These are phyloP conservation scores for Rhododendron ovatum DNA, from an alignment of 148 eudicot species.

Conservation along the genomic window DNA sequence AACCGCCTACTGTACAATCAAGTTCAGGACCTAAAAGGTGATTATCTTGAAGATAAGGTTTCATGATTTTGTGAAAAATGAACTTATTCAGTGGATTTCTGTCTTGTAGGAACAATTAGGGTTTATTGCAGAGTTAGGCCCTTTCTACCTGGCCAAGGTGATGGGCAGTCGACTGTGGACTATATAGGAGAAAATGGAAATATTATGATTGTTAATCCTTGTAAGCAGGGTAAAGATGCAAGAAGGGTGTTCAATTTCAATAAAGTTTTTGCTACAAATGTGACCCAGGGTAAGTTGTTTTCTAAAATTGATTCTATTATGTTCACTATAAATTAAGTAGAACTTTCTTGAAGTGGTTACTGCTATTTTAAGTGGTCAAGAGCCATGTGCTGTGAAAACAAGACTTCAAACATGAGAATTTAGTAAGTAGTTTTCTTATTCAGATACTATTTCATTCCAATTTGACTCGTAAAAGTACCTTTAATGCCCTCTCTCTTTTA, in stretches of 20 bases:
- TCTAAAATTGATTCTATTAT: background rate
- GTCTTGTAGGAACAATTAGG: slow-evolving; percentile 69
- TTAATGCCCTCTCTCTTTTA: background rate
- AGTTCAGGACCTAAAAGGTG: slow-evolving; percentile 97
- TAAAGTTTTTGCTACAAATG: slow-evolving; percentile 73
- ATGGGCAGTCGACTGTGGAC: slow-evolving; percentile 69
- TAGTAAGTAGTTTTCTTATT: background rate
- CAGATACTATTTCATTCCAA: background rate
- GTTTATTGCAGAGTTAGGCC: slow-evolving; percentile 95
- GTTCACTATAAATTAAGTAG: background rate
- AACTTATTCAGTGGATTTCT: slow-evolving; percentile 9
- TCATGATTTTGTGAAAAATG: background rate
- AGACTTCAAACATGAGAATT: background rate
- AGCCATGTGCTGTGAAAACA: background rate
- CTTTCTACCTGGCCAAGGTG: slow-evolving; percentile 51
- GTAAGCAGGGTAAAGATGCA: slow-evolving; percentile 83
- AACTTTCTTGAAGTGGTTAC: background rate
- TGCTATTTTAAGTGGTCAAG: background rate
- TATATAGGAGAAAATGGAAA: slow-evolving; percentile 92
- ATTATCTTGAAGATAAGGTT: background rate
- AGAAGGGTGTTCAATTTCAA: slow-evolving; percentile 73
- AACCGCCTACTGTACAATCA: slow-evolving; percentile 82
- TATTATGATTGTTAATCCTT: slow-evolving; percentile 82
- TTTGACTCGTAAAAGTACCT: background rate
- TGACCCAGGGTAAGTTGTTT: slow-evolving; percentile 65